A percentile compares a stretch with the other conserved stretches of the same genome.
Conservation (phyloP, 2,329 filamentous ascomycete species). For the Ceratocystis cubensis region DNA sequence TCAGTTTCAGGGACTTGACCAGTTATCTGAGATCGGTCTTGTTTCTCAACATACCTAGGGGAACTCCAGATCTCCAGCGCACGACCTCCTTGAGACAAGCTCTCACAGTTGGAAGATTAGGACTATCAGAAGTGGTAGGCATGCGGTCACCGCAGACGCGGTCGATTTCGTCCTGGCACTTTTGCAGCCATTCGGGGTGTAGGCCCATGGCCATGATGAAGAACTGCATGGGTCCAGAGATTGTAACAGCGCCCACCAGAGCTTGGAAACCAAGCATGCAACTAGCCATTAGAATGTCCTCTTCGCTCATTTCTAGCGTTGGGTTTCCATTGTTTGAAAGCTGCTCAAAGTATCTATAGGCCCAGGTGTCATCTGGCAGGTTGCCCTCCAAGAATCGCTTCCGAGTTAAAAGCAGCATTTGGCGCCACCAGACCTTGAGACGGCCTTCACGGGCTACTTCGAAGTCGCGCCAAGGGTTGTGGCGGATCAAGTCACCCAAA, state of each 20-base stretch:
- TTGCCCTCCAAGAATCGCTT: constrained; percentile 31
- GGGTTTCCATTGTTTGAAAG: constrained; percentile 32
- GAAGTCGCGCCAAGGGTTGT: constrained; percentile 38
- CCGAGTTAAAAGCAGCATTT: constrained; percentile 33
- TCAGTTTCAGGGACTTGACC: neutral
- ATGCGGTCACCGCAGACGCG: constrained; percentile 41
- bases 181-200: constrained; percentile 40
- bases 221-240: constrained; percentile 38
- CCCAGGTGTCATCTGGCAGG: constrained; percentile 37
- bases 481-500: constrained; percentile 30
- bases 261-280: constrained; percentile 42
- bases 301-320: constrained; percentile 31
- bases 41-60: constrained; percentile 31
- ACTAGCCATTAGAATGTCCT: constrained; percentile 36
- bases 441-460: constrained; percentile 34
- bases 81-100: constrained; percentile 47
- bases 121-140: constrained; percentile 39
- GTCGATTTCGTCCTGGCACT: constrained; percentile 46
- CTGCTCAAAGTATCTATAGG: constrained; percentile 37
- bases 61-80: constrained; percentile 45
- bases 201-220: constrained; percentile 42
- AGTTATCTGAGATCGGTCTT: neutral
- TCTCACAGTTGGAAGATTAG: constrained; percentile 39
- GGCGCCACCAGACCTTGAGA: constrained; percentile 37
- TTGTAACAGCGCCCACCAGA: constrained; percentile 39